phyloP scores from a whole-genome alignment of 805 yeast genomes.

The Kodamaea fukazawae region DNA sequence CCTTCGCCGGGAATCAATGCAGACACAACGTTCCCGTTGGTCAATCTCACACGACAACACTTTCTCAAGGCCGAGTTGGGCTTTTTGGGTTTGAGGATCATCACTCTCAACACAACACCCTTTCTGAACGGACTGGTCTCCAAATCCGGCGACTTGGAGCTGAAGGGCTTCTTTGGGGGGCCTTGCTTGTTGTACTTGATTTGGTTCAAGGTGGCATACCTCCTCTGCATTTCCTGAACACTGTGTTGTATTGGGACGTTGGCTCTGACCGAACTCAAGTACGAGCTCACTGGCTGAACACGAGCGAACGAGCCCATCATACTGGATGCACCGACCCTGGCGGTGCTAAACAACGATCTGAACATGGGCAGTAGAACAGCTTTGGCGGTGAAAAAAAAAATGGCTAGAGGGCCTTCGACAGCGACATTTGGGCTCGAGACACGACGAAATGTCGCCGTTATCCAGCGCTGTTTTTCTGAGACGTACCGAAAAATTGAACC shows the following conservation, averaged over 20 bases:
- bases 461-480: neutral
- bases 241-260: conserved; percentile 15
- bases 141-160: conserved; percentile 74
- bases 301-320: neutral
- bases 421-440: too few relatives aligned
- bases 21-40: conserved; percentile 83
- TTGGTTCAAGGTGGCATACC: conserved; percentile 75
- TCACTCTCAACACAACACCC: conserved; percentile 90
- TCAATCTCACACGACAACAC: conserved; percentile 89
- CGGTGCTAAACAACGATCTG: conserved; percentile 15
- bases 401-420: too few relatives aligned
- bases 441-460: conserved; percentile 3
- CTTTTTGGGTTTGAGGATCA: conserved; percentile 95
- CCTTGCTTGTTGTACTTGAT: conserved; percentile 62
- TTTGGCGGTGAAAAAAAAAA: conserved; percentile 1
- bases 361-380: conserved; percentile 20
- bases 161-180: conserved; percentile 48
- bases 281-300: conserved; percentile 10
- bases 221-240: conserved; percentile 30
- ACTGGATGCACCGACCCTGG: neutral
- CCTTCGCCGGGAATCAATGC: conserved; percentile 99
- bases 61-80: conserved; percentile 98
- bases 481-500: conserved; percentile 3
- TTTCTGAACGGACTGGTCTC: conserved; percentile 80
- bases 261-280: conserved; percentile 14